Evolutionary conservation across 148 eudicot species (phyloP), one percentile per base, ranked within the genome.

Genomic region (Agrostemma githago): DNA sequence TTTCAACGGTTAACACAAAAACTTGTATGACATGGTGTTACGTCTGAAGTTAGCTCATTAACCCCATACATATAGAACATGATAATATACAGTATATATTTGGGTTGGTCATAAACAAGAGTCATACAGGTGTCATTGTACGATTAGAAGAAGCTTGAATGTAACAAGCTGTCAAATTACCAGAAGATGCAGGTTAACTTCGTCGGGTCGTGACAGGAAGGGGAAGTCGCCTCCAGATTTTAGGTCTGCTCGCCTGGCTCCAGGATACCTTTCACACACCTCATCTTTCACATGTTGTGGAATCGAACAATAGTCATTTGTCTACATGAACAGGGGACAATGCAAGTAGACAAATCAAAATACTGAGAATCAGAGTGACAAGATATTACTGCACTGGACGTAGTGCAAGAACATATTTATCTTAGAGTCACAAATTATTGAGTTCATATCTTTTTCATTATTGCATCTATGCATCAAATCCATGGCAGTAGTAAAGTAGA

Each of bases 171-270:
- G 6, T 59, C 42, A 40, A 14, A 3, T 34, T 82, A 96, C 99
- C 97, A 90, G 97, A 85, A 96, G 93, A 83, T 96, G 97, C 70
- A 96, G 91, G 82, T 92, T 96, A 59, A 96, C 92, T 90, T 96
- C 99, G 69, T 96, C 99, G 2, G 99, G 86, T 12, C 97, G 88
- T 14, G 99, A 92, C 73, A 96, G 88, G 81, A 92, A 96, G 6
- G 99, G 99, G 73, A 92, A 96, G 81, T 96, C 99, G 34, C 99
- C 97, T 68, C 99, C 99, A 43, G 81, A 84, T 83, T 96, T 96
- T 74, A 96, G 81, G 80, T 81, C 79, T 21, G 99, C 99, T 79
- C 82, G 89, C 69, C 96, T 88, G 6, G 99, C 99, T 79, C 88
- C 97, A 42, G 92, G 90, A 79, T 90, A 92, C 78, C 94, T 84